Evolutionary conservation across 2,329 filamentous ascomycete species (phyloP), one percentile per base, ranked within the genome.

Genomic region (Trichoderma simmonsii): DNA sequence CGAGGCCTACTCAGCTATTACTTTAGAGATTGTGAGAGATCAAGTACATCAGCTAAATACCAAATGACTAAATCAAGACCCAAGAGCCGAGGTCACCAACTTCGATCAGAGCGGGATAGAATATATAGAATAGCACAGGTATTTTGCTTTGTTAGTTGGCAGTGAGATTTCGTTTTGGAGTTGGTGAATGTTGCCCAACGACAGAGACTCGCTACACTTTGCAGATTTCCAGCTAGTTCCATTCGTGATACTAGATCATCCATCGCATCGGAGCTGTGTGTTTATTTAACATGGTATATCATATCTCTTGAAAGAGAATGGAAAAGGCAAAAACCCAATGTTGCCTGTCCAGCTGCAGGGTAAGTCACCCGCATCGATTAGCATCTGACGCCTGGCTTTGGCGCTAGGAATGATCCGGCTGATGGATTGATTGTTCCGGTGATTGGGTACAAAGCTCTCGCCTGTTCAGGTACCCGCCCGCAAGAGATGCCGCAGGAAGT

Each of bases 381-480:
- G 48, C 43, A 51, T 51, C 43, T 51, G 43, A 51, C 11, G 3
- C 3, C 11, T 14, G 21, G 14, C 28, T 14, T 30, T n/a, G 30
- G 28, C 64, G 32, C 30, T 48, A 26, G 43, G n/a, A 62, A 70
- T 72, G 56, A 54, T 69, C 69, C 73, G 72, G 64, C 48, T 21
- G 54, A 59, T 60, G 26, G 66, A 39, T 43, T 54, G 66, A 39
- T 51, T 69, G n/a, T 54, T 60, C 48, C 59, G 63, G 24, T n/a
- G 34, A 26, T 43, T 21, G 60, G 60, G 21, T 34, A 43, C 60
- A 36, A 3, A 43, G 26, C 54, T 12, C 26, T 59, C 56, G 28
- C 28, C 26, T 43, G 56, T 15, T 61, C 66, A 70, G 66, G 66
- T 70, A 70, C 57, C 66, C 39, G 66, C 28, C 28, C 21, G 67